Percentiles rank a stretch among this genome's conserved stretches.
Conservation (phyloP, 2,329 filamentous ascomycete genomes). For the Pestalotiopsis sp. region DNA sequence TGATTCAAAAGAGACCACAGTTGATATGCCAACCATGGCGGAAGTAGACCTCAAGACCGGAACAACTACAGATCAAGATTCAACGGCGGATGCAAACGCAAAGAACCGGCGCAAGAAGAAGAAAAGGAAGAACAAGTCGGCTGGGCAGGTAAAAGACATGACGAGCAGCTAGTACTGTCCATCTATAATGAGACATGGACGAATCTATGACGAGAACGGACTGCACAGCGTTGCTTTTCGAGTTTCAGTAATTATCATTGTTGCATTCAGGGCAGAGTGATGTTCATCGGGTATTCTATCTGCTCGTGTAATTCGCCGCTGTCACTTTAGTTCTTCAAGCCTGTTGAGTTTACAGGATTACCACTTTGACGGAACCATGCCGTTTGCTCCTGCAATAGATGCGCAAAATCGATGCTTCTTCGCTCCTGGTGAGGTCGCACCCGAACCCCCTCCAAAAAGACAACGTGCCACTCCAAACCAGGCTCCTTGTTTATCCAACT, state of each 20-base stretch:
- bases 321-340: neutral
- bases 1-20: neutral
- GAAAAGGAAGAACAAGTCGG: conserved; percentile 26
- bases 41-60: neutral
- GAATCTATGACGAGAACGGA: too few species aligned
- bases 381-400: neutral
- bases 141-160: neutral
- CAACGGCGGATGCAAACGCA: conserved; percentile 6
- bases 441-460: too few species aligned
- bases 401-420: too few species aligned
- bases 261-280: too few species aligned
- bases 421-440: too few species aligned
- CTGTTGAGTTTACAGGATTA: neutral
- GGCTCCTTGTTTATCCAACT: neutral
- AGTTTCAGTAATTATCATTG: too few species aligned
- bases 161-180: neutral
- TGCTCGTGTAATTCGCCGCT: too few species aligned
- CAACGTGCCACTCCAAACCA: neutral
- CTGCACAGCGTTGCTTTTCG: too few species aligned
- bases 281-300: too few species aligned
- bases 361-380: neutral
- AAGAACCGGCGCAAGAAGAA: conserved; percentile 34
- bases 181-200: too few species aligned
- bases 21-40: neutral
- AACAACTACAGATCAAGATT: neutral